These are phyloP conservation scores for Maudiozyma barnettii DNA, from an alignment of 805 yeast genomes.

Conservation along the genomic window DNA sequence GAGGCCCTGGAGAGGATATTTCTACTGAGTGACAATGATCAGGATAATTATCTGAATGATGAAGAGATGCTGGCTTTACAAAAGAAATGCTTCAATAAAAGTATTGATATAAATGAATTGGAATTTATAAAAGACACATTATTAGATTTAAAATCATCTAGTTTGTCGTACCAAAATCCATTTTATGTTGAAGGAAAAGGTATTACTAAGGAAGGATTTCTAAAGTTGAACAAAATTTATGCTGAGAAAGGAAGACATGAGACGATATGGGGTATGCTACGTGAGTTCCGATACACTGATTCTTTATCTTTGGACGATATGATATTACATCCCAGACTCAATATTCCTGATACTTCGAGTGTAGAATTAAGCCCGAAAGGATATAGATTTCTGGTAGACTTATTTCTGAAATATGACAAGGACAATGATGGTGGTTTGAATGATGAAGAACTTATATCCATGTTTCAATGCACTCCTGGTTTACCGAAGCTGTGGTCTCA, in stretches of 20 bases:
- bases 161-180: slow-evolving; percentile 17
- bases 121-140: slow-evolving; percentile 35
- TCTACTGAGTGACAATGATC: slow-evolving; percentile 79
- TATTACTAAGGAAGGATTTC: slow-evolving; percentile 63
- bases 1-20: slow-evolving; percentile 75
- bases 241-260: slow-evolving; percentile 93
- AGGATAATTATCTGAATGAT: slow-evolving; percentile 71
- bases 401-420: slow-evolving; percentile 78
- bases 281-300: slow-evolving; percentile 86
- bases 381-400: slow-evolving; percentile 81
- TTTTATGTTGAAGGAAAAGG: slow-evolving; percentile 39
- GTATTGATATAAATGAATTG: slow-evolving; percentile 42
- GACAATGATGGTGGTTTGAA: slow-evolving; percentile 96
- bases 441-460: slow-evolving; percentile 52
- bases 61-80: slow-evolving; percentile 65
- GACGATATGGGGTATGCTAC: slow-evolving; percentile 88
- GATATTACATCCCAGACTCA: slow-evolving; percentile 69
- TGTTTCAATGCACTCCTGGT: slow-evolving; percentile 90
- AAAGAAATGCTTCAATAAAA: slow-evolving; percentile 59
- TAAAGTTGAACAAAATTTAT: slow-evolving; percentile 66
- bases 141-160: neutral
- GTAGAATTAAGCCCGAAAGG: slow-evolving; percentile 92
- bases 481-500: slow-evolving; percentile 82
- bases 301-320: slow-evolving; percentile 76
- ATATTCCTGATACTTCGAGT: slow-evolving; percentile 62